phyloP scores from a whole-genome alignment of 345 rosid genomes.

The Brassica nigra region DNA sequence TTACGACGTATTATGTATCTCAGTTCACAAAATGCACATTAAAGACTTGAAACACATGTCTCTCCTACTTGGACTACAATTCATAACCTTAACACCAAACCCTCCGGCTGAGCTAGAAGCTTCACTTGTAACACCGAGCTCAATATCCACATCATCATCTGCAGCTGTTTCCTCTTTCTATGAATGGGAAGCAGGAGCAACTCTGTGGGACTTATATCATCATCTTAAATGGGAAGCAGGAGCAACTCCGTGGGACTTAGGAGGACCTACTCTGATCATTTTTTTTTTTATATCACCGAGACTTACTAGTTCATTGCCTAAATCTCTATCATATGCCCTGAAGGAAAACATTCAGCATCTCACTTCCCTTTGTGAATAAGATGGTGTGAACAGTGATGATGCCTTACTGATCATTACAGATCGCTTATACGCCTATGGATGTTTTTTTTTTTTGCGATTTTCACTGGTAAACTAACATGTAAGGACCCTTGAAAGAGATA shows the following conservation, averaged over 20 bases:
- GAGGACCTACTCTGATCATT: constrained; percentile 65
- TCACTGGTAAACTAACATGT: not conserved
- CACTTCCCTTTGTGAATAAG: constrained; percentile 23
- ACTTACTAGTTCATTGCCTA: constrained; percentile 57
- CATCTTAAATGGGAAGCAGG: constrained; percentile 60
- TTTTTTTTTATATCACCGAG: constrained; percentile 48
- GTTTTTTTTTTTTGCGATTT: not conserved
- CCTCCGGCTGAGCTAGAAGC: not conserved
- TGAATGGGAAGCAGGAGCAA: constrained; percentile 66
- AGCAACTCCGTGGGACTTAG: constrained; percentile 81
- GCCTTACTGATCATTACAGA: constrained; percentile 5
- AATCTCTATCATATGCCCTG: not conserved
- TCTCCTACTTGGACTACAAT: not conserved
- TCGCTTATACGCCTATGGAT: not conserved
- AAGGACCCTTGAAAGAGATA: not conserved
- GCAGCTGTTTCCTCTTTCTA: not conserved
- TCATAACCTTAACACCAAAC: not conserved
- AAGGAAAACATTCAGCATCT: not conserved
- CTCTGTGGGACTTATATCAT: constrained; percentile 69
- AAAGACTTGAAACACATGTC: not conserved
- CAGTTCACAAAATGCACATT: not conserved
- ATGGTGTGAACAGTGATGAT: not conserved
- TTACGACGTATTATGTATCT: not conserved
- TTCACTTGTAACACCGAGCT: not conserved
- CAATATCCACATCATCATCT: not conserved